phyloP scores from a whole-genome alignment of 2,329 filamentous ascomycete species.

The Colletotrichum sp. region DNA sequence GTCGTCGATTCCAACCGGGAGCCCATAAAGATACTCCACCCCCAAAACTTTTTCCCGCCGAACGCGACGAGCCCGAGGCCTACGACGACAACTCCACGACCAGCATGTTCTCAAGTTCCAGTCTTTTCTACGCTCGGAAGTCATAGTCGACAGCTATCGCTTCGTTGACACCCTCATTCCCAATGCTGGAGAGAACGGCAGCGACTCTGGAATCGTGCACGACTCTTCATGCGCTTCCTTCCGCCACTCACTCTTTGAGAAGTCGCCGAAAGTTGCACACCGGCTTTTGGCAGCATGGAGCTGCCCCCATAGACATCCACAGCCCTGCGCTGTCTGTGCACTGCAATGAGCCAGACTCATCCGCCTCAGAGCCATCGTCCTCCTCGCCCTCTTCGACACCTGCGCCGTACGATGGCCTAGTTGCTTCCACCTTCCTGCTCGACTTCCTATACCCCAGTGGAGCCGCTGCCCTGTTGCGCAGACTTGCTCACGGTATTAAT shows the following conservation, averaged over 20 bases:
- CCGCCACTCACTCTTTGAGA: conserved; percentile 37
- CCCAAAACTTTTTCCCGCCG: not conserved
- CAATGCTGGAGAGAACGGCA: conserved; percentile 65
- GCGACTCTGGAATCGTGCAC: conserved; percentile 60
- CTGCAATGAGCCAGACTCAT: conserved; percentile 21
- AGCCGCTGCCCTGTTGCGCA: conserved; percentile 46
- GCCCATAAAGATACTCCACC: conserved; percentile 3
- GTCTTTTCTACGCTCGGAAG: not conserved
- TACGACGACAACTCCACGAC: not conserved
- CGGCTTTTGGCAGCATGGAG: conserved; percentile 61
- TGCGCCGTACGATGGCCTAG: conserved; percentile 34
- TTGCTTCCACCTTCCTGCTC: conserved; percentile 55
- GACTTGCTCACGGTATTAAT: conserved; percentile 26
- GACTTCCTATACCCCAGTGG: conserved; percentile 61
- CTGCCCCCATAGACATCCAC: conserved; percentile 52
- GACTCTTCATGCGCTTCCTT: conserved; percentile 56
- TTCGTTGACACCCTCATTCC: conserved; percentile 21
- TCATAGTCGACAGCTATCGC: conserved; percentile 3
- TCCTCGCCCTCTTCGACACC: conserved; percentile 10
- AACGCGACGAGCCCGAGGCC: not conserved
- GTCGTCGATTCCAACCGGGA: not conserved
- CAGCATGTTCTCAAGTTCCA: conserved; percentile 1
- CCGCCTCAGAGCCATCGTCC: conserved; percentile 24
- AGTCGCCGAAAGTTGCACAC: conserved; percentile 50
- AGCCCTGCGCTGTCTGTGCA: conserved; percentile 36